A percentile compares a stretch with the other conserved stretches of the same genome.
phyloP scores from a whole-genome alignment of 1,284 basidiomycete genomes.

The Trichosporon sp. region DNA sequence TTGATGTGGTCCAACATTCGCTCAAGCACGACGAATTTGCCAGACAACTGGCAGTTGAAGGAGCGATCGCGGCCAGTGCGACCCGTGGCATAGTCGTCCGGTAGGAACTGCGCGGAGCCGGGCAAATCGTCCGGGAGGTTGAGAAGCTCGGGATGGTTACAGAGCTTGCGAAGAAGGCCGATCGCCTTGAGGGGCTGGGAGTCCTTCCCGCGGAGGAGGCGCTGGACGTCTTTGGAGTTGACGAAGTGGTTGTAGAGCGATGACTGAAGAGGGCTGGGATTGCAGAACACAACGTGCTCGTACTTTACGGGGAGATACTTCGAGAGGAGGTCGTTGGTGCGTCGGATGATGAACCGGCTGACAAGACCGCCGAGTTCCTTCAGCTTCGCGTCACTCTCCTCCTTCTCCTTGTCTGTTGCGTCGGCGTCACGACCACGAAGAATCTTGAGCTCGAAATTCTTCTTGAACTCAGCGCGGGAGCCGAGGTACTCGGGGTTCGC shows the following conservation, averaged over 20 bases:
- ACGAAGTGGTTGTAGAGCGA: conserved; percentile 90
- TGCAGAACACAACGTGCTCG: conserved; percentile 97
- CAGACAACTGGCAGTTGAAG: conserved; percentile 74
- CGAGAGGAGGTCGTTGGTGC: conserved; percentile 93
- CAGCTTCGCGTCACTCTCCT: conserved; percentile 80
- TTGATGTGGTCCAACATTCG: conserved; percentile 81
- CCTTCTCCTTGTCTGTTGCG: conserved; percentile 77
- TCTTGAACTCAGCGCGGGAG: conserved; percentile 85
- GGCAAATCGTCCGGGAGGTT: conserved; percentile 80
- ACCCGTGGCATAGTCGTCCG: conserved; percentile 61
- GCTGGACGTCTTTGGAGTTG: conserved; percentile 88
- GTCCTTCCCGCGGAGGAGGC: conserved; percentile 78
- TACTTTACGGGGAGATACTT: conserved; percentile 99
- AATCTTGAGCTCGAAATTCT: conserved; percentile 93
- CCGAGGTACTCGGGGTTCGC: conserved; percentile 96
- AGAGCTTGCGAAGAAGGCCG: conserved; percentile 92
- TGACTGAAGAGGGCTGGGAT: conserved; percentile 81
- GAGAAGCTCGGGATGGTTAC: conserved; percentile 94
- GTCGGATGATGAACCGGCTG: conserved; percentile 92
- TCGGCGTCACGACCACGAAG: conserved; percentile 89
- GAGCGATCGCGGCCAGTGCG: conserved; percentile 52
- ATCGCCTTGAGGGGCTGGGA: conserved; percentile 98
- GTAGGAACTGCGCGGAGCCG: conserved; percentile 78
- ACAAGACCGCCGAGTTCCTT: conserved; percentile 88
- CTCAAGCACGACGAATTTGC: conserved; percentile 92